Evolutionary conservation across 805 yeast species (phyloP).

Genomic region (Candida chilensis): DNA sequence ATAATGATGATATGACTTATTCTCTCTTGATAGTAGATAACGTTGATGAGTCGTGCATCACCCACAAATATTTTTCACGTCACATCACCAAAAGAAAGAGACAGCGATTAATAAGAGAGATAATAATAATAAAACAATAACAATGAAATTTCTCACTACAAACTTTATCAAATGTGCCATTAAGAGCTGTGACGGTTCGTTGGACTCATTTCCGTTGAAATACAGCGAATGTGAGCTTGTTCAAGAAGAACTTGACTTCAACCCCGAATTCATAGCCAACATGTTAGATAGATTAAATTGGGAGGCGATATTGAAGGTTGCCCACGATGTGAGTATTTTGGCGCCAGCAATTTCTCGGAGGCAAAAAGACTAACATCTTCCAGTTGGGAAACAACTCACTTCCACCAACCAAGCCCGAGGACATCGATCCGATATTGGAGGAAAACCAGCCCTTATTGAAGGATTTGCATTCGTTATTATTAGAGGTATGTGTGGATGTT

Average conservation of each 20-base stretch:
- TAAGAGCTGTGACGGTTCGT: constrained; percentile 65
- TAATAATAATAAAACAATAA: neutral
- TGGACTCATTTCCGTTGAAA: constrained; percentile 72
- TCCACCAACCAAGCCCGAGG: constrained; percentile 54
- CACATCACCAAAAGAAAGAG: neutral
- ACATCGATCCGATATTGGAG: constrained; percentile 42
- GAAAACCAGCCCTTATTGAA: constrained; percentile 45
- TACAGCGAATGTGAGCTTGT: constrained; percentile 62
- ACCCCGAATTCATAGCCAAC: constrained; percentile 68
- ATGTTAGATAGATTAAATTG: constrained; percentile 82
- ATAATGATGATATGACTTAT: neutral
- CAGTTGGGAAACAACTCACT: constrained; percentile 46
- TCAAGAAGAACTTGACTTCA: constrained; percentile 73
- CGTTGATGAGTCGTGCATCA: neutral
- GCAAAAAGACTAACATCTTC: neutral
- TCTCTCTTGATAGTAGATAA: neutral
- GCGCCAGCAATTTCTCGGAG: constrained; percentile 5
- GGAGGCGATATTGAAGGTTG: constrained; percentile 74
- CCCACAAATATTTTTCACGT: neutral
- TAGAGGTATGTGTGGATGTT: constrained; percentile 32
- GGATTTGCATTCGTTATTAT: constrained; percentile 68
- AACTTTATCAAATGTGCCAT: constrained; percentile 94
- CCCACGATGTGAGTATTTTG: constrained; percentile 45
- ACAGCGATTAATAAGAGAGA: neutral
- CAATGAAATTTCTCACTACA: constrained; percentile 90